Conservation (phyloP, 306 rosid species). For the Citrullus colocynthis region DNA sequence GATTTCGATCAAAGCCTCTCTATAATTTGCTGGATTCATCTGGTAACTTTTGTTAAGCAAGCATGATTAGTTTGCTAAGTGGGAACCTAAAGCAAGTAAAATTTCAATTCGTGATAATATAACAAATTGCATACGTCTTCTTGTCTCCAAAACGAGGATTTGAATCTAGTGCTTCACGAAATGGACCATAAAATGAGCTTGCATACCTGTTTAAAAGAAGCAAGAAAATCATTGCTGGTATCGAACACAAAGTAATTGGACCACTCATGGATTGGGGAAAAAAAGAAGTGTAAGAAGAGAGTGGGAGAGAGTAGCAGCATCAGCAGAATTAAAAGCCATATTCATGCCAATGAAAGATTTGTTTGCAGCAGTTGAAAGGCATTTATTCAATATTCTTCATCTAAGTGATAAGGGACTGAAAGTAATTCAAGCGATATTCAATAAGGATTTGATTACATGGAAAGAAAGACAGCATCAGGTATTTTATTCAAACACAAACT, state of each 20-base stretch:
- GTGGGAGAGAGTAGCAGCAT: neutral
- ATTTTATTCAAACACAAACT: neutral
- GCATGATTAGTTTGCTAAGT: conserved; percentile 18
- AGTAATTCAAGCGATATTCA: neutral
- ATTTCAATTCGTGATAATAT: neutral
- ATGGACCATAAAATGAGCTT: conserved; percentile 92
- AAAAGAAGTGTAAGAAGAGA: neutral
- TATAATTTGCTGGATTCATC: conserved; percentile 90
- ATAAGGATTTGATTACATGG: neutral
- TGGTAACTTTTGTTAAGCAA: conserved; percentile 59
- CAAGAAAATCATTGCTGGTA: neutral
- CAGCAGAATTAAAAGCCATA: neutral
- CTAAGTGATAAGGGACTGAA: neutral
- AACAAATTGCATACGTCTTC: conserved; percentile 46
- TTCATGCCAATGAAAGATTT: neutral
- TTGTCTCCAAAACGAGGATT: conserved; percentile 97
- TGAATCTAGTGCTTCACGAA: conserved; percentile 89
- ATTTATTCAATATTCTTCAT: neutral
- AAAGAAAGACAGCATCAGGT: neutral
- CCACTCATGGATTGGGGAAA: neutral
- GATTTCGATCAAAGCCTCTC: conserved; percentile 83
- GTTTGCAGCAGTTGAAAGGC: neutral
- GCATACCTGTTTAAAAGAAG: conserved; percentile 55
- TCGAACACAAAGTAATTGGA: neutral
- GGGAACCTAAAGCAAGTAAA: conserved; percentile 2